Evolutionary conservation across 1,284 basidiomycete species (phyloP), one percentile per base, ranked within the genome.

Genomic region (Stereum hirsutum): DNA sequence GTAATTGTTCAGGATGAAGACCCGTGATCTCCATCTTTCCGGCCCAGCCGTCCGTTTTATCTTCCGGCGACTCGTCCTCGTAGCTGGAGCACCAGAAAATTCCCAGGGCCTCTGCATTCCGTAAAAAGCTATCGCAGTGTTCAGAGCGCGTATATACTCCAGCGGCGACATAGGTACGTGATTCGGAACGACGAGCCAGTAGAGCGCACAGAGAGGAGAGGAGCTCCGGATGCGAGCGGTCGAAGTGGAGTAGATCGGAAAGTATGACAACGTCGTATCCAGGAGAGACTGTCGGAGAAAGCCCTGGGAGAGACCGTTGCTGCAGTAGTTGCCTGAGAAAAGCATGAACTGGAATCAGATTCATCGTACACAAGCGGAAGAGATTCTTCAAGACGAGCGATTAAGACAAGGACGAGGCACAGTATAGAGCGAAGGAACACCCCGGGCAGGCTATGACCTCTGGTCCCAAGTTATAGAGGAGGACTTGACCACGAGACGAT

Each of bases 211-310:
- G 57, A 2, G 80, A 78, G 6, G 57, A 50, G 26, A 84, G 53
- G 32, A 83, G 68, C n/a, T 58, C 69, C 46, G 65, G 66, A 56
- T 85, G 82, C 31, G 76, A 81, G 43, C 55, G 54, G 54, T 75
- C 64, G 53, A 85, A 84, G 57, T 83, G 79, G 17, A 85, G 67
- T 11, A 87, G 64, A 59, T 85, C 81, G 3, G 79, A 85, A 42
- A 84, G 66, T 47, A 85, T 69, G 38, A 84, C 64, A 24, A 73
- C 54, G 51, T 84, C 78, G 54, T 69, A 84, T 20, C 74, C 69
- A 30, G 20, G n/a, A n/a, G n/a, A n/a, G n/a, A n/a, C n/a, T n/a
- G n/a, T n/a, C n/a, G n/a, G n/a, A n/a, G n/a, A n/a, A n/a, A n/a
- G n/a, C n/a, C n/a, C n/a, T n/a, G n/a, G n/a, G n/a, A n/a, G n/a